These are phyloP conservation scores for Fonsecaea nubica DNA, from an alignment of 2,329 filamentous ascomycete species.

Conservation along the genomic window DNA sequence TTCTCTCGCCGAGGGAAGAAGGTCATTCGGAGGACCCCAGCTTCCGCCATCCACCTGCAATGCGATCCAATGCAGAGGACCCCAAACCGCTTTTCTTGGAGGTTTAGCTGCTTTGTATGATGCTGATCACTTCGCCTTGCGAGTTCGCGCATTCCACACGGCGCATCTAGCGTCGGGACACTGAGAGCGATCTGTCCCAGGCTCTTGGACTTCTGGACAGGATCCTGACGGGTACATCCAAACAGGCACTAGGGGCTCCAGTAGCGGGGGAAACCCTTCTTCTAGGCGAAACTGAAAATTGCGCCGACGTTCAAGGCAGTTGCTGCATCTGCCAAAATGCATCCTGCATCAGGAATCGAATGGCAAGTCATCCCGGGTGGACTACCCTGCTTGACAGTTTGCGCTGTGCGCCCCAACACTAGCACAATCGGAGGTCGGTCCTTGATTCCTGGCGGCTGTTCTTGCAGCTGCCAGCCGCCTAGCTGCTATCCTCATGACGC, in stretches of 20 bases:
- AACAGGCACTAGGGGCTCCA: background rate
- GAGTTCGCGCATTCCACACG: background rate
- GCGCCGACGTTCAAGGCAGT: background rate
- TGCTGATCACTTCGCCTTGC: background rate
- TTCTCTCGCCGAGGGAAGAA: background rate
- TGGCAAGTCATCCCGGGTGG: background rate
- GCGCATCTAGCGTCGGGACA: background rate
- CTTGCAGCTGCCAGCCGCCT: background rate
- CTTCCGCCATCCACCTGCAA: background rate
- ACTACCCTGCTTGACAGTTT: background rate
- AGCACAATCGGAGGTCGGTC: background rate
- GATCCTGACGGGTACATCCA: background rate
- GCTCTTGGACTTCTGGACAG: background rate
- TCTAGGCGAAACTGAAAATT: conserved; percentile 1
- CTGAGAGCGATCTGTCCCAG: background rate
- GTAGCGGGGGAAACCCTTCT: background rate
- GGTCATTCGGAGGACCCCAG: background rate
- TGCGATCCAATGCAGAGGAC: background rate
- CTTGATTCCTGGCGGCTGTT: background rate
- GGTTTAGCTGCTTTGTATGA: background rate
- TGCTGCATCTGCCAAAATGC: background rate
- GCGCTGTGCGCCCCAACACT: background rate
- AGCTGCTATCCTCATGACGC: background rate
- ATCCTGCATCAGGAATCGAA: background rate
- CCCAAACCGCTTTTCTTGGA: background rate